phyloP scores from a whole-genome alignment of 2,329 filamentous ascomycete genomes.

The Teratosphaeriaceae sp. region DNA sequence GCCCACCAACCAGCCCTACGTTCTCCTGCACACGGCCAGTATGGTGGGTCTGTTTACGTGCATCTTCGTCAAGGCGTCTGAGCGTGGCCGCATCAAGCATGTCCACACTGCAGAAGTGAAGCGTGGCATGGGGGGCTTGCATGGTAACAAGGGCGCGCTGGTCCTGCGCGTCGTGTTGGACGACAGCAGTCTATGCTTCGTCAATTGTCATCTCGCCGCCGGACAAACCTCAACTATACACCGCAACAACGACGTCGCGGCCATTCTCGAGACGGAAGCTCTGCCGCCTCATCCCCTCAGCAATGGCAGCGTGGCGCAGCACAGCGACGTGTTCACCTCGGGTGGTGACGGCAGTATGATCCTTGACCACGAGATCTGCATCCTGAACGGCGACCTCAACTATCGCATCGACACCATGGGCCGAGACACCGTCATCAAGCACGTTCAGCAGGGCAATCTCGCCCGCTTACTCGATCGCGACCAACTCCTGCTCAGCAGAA shows the following conservation, averaged over 20 bases:
- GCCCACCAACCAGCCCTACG: conserved; percentile 69
- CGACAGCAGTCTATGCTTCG: conserved; percentile 88
- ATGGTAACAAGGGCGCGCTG: conserved; percentile 95
- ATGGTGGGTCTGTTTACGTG: conserved; percentile 94
- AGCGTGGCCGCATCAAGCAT: conserved; percentile 69
- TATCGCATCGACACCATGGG: conserved; percentile 98
- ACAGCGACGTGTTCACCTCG: conserved; percentile 74
- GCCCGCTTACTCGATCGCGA: conserved; percentile 84
- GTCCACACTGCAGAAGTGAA: conserved; percentile 81
- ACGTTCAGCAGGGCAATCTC: conserved; percentile 74
- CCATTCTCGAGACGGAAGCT: conserved; percentile 73
- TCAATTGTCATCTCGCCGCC: conserved; percentile 95
- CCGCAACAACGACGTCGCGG: conserved; percentile 86
- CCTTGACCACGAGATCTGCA: conserved; percentile 93
- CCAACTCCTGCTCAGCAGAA: conserved; percentile 80
- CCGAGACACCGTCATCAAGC: conserved; percentile 82
- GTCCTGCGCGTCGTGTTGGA: conserved; percentile 89
- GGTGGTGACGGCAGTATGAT: conserved; percentile 96
- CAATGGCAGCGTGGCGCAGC: conserved; percentile 40
- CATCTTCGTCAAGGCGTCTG: conserved; percentile 79
- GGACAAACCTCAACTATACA: conserved; percentile 85
- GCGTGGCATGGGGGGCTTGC: conserved; percentile 87
- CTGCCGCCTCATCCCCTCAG: conserved; percentile 59
- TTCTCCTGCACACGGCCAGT: conserved; percentile 79
- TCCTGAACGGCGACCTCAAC: conserved; percentile 93